Evolutionary conservation across 2,329 filamentous ascomycete genomes (phyloP).

Genomic region (Hysterium pulicare): DNA sequence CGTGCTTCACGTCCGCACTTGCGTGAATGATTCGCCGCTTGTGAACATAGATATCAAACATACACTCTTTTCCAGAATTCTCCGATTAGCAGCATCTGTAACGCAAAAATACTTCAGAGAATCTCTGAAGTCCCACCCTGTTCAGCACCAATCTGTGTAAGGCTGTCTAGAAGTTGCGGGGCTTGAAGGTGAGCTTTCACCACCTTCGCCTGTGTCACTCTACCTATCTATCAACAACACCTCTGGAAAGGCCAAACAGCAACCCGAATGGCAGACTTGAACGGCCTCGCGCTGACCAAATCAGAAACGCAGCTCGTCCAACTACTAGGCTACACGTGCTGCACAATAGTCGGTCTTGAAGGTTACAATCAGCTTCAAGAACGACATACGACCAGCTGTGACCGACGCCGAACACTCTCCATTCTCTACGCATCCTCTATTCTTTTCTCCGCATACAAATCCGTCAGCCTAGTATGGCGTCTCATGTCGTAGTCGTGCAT

Average conservation of each 20-base stretch:
- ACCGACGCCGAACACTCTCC: slow-evolving; percentile 23
- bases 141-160: too few species aligned
- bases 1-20: neutral
- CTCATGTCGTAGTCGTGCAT: slow-evolving; percentile 85
- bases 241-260: slow-evolving; percentile 14
- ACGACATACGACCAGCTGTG: slow-evolving; percentile 16
- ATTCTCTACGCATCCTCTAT: slow-evolving; percentile 24
- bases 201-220: too few species aligned
- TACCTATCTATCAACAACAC: neutral
- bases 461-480: slow-evolving; percentile 61
- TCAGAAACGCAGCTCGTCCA: slow-evolving; percentile 31
- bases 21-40: neutral
- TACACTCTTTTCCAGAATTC: too few species aligned
- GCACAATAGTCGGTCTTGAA: slow-evolving; percentile 25
- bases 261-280: slow-evolving; percentile 27
- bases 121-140: too few species aligned
- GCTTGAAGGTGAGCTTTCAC: slow-evolving; percentile 1
- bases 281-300: slow-evolving; percentile 27
- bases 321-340: slow-evolving; percentile 19
- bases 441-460: slow-evolving; percentile 19
- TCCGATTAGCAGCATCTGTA: too few species aligned
- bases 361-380: slow-evolving; percentile 24
- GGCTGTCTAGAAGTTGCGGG: too few species aligned
- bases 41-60: too few species aligned
- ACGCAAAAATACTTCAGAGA: too few species aligned